Percentiles rank a stretch among this genome's conserved stretches.
Conservation (phyloP, 2,329 filamentous ascomycete species). For the Xylariomycetidae sp. region DNA sequence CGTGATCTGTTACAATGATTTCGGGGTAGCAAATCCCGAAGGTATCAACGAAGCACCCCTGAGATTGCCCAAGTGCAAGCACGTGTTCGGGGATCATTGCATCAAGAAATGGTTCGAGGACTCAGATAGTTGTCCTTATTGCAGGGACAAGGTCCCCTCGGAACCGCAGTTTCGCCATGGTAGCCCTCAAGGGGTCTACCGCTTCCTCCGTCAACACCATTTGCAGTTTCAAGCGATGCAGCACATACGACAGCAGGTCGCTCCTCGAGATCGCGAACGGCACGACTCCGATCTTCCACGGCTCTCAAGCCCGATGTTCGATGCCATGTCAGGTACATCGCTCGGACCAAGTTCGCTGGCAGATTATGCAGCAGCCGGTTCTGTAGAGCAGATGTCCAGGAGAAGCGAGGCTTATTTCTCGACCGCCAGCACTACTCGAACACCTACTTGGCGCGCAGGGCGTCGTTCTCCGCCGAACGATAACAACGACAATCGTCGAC, state of each 20-base stretch:
- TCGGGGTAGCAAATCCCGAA: slow-evolving; percentile 50
- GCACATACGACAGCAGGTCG: no score
- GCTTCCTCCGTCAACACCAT: slow-evolving; percentile 22
- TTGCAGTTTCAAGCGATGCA: slow-evolving; percentile 16
- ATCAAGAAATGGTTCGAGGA: slow-evolving; percentile 62
- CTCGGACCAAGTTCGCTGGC: no score
- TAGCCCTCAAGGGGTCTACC: slow-evolving; percentile 14
- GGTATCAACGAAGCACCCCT: slow-evolving; percentile 51
- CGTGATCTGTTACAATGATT: slow-evolving; percentile 61
- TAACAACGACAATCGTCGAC: slow-evolving; percentile 21
- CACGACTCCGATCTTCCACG: no score
- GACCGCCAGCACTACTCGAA: no score
- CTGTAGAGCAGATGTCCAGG: no score
- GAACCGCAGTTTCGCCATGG: slow-evolving; percentile 28
- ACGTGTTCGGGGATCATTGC: slow-evolving; percentile 58
- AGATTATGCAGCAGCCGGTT: no score
- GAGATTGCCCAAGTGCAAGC: slow-evolving; percentile 55
- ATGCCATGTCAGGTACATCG: no score
- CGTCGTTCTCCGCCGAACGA: slow-evolving; percentile 25
- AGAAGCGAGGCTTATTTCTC: no score
- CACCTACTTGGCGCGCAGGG: slow-evolving; percentile 14
- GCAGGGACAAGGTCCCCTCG: slow-evolving; percentile 53
- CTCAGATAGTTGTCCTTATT: slow-evolving; percentile 58
- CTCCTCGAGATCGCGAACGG: no score
- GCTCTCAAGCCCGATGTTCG: no score